Evolutionary conservation across 2,329 filamentous ascomycete genomes (phyloP).

Genomic region (Nothophaeocryptopus gaeumannii): DNA sequence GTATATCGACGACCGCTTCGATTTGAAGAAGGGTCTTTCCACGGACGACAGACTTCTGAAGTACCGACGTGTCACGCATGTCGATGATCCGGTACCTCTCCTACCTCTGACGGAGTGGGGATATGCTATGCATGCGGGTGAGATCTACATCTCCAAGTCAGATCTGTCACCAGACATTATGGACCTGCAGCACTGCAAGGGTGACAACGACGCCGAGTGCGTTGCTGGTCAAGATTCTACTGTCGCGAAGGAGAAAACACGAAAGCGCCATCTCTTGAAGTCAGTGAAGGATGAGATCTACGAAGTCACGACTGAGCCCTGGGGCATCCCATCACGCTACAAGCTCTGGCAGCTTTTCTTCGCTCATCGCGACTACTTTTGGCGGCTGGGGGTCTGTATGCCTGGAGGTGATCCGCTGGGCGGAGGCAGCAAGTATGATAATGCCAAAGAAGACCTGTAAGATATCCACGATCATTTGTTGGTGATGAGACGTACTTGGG

Average conservation of each 20-base stretch:
- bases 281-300: slow-evolving; percentile 30
- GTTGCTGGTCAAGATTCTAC: slow-evolving; percentile 59
- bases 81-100: slow-evolving; percentile 81
- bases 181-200: slow-evolving; percentile 70
- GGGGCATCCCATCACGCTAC: slow-evolving; percentile 53
- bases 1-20: slow-evolving; percentile 56
- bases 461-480: background rate
- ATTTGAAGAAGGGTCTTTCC: slow-evolving; percentile 8
- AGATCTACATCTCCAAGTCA: slow-evolving; percentile 77
- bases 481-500: background rate
- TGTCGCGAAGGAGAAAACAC: background rate
- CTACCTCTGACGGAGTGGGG: slow-evolving; percentile 86
- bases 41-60: slow-evolving; percentile 25
- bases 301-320: slow-evolving; percentile 33
- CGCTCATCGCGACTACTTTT: slow-evolving; percentile 95
- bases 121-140: slow-evolving; percentile 78
- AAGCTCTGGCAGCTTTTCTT: slow-evolving; percentile 92
- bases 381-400: slow-evolving; percentile 84
- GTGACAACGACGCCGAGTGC: slow-evolving; percentile 69
- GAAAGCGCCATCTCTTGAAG: slow-evolving; percentile 23
- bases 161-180: slow-evolving; percentile 64
- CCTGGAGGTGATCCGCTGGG: slow-evolving; percentile 48
- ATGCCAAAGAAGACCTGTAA: slow-evolving; percentile 29
- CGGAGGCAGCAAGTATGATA: slow-evolving; percentile 25
- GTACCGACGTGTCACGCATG: slow-evolving; percentile 81